Evolutionary conservation across 2,329 filamentous ascomycete species (phyloP), one percentile per base, ranked within the genome.

Genomic region (Fusarium incarnatum): DNA sequence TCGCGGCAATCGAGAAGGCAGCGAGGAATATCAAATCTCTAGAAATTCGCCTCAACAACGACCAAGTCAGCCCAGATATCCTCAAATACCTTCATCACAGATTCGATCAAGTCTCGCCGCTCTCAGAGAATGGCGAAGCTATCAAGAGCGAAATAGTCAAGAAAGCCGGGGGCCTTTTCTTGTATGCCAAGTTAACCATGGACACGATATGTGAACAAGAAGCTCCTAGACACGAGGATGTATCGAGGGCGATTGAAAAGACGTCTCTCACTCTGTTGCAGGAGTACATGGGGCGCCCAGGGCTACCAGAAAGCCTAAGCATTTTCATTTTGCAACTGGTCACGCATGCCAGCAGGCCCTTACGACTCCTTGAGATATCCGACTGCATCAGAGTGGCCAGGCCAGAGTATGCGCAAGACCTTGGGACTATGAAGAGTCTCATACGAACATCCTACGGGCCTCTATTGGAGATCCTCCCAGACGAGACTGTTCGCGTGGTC

Each of bases 51-150:
- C 76, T 86, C 5, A 22, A 30, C 11, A 75, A 77, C 32, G 60
- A 58, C 8, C 55, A 74, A 6, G 79, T 85, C 3, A 78, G 83
- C 32, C 53, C 61, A 1, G 84, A 85, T 60, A 83, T 85, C 28
- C 66, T 74, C 6, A 77, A 54, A 2, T 85, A 78, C 55, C 77
- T 85, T 3, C 58, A 71, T 2, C 50, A 73, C 25, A 53, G 22
- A 22, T 22, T 22, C 22, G 22, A 22, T 22, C 22, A 22, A 22
- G 22, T 22, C 22, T 22, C 22, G 22, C 22, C 22, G 22, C 22
- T 22, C 22, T 22, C 5, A 22, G 22, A 22, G 22, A 22, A 22
- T 5, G 3, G 22, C 22, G 22, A 22, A 3, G 22, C 22, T 22
- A 22, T 22, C 5, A 22, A 22, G 22, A 22, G 5, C 22, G 22